A percentile compares a stretch with the other conserved stretches of the same genome.
Evolutionary conservation across 257 asterid species (phyloP).

Genomic region (Knoxia roxburghii): DNA sequence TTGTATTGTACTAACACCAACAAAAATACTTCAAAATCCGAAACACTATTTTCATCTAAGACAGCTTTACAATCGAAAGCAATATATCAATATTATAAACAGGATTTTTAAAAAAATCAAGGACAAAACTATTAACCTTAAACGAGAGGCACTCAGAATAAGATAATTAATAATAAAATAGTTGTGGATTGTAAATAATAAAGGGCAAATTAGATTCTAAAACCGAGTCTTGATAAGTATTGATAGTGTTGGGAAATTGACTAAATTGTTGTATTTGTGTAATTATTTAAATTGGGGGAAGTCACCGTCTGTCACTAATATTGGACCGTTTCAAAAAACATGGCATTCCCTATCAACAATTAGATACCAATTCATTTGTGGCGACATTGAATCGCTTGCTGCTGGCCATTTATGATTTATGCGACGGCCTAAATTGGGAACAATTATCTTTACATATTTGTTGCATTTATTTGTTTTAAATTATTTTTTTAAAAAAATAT

Average conservation of each 20-base stretch:
- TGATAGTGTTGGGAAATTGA: not conserved
- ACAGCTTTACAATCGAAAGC: too few relatives aligned
- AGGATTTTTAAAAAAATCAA: too few relatives aligned
- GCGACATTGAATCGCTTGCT: constrained; percentile 3
- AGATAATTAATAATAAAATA: too few relatives aligned
- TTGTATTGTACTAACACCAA: too few relatives aligned
- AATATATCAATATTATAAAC: too few relatives aligned
- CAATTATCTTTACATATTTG: too few relatives aligned
- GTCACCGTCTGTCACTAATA: not conserved
- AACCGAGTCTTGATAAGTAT: not conserved
- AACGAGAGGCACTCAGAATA: too few relatives aligned
- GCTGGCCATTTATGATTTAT: not conserved
- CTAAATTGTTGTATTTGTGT: constrained; percentile 1
- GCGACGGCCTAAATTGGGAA: not conserved
- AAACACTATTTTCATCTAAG: too few relatives aligned
- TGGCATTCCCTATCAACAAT: not conserved
- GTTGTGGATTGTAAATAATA: not conserved
- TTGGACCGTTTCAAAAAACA: constrained; percentile 1
- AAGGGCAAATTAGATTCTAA: not conserved
- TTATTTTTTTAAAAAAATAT: too few relatives aligned
- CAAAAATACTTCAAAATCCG: too few relatives aligned
- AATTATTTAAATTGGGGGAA: not conserved
- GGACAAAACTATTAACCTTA: too few relatives aligned
- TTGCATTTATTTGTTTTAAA: too few relatives aligned
- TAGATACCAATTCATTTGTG: not conserved